phyloP scores from a whole-genome alignment of 805 yeast species.

The Monosporozyma aquatica region DNA sequence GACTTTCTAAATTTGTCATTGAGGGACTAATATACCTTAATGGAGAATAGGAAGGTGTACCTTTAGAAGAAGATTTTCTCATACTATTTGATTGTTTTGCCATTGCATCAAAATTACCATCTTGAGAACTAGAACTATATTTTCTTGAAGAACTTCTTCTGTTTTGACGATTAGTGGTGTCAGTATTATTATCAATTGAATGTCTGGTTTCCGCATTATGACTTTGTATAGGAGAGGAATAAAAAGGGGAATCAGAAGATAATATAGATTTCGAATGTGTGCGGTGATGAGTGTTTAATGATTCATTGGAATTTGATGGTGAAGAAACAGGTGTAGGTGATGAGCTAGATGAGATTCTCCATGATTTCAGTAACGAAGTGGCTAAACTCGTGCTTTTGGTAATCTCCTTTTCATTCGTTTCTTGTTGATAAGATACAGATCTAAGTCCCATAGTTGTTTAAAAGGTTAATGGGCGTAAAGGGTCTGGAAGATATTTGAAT shows the following conservation, averaged over 20 bases:
- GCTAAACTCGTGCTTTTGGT: constrained; percentile 14
- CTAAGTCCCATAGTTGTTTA: constrained; percentile 24
- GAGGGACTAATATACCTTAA: constrained; percentile 19
- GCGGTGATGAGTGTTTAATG: neutral
- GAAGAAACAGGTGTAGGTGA: constrained; percentile 5
- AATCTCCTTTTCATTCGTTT: constrained; percentile 21
- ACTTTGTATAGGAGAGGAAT: neutral
- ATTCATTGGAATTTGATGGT: neutral
- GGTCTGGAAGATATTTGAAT: no score
- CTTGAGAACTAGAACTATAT: constrained; percentile 4
- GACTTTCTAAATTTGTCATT: constrained; percentile 10
- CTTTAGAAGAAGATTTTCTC: constrained; percentile 11
- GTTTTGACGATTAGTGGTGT: neutral
- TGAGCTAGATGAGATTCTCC: constrained; percentile 18
- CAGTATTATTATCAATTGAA: neutral
- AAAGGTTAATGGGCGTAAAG: no score
- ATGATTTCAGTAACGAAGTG: constrained; percentile 23
- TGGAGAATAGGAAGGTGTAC: constrained; percentile 17
- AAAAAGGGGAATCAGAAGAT: neutral
- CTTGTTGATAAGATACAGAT: constrained; percentile 14
- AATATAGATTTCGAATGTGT: neutral
- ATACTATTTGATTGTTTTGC: constrained; percentile 17
- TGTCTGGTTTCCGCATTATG: neutral
- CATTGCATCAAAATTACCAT: constrained; percentile 26
- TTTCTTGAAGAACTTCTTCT: constrained; percentile 1